Evolutionary conservation across 2,329 filamentous ascomycete species (phyloP).

Genomic region (Paecilomyces dactylethromorphus): DNA sequence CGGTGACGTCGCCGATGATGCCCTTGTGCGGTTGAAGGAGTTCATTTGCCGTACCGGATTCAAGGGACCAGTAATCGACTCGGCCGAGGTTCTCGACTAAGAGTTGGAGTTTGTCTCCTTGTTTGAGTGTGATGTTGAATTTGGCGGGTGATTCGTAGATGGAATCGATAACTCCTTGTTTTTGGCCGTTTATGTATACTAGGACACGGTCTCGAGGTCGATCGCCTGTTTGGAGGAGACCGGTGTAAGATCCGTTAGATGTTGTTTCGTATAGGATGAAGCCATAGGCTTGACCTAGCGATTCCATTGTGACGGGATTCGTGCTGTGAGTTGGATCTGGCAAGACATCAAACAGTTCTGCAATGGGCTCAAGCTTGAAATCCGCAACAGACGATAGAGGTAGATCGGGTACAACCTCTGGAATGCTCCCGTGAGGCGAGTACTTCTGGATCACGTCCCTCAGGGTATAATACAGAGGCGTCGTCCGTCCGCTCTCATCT

Average conservation of each 20-base stretch:
- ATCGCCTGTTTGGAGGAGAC: slow-evolving; percentile 37
- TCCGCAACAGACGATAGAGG: not conserved
- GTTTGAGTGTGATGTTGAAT: slow-evolving; percentile 31
- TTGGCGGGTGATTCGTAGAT: slow-evolving; percentile 34
- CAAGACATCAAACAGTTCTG: slow-evolving; percentile 1
- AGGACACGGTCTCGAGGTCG: slow-evolving; percentile 41
- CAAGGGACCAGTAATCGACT: slow-evolving; percentile 38
- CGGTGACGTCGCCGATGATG: slow-evolving; percentile 36
- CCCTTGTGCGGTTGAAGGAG: slow-evolving; percentile 40
- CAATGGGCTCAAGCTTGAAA: slow-evolving; percentile 1
- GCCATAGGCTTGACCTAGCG: slow-evolving; percentile 39
- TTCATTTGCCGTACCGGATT: slow-evolving; percentile 17
- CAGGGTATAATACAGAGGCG: slow-evolving; percentile 37
- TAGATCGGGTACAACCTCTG: not conserved
- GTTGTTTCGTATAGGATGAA: slow-evolving; percentile 39
- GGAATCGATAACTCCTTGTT: slow-evolving; percentile 42
- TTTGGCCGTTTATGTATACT: slow-evolving; percentile 40
- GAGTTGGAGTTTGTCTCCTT: slow-evolving; percentile 37
- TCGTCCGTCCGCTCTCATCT: slow-evolving; percentile 44
- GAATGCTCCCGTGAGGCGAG: not conserved
- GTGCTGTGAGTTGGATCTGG: slow-evolving; percentile 11
- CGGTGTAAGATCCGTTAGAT: slow-evolving; percentile 17
- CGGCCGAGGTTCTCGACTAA: slow-evolving; percentile 48
- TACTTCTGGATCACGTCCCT: slow-evolving; percentile 2
- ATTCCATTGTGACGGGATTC: slow-evolving; percentile 40